phyloP scores from a whole-genome alignment of 495 filamentous ascomycete genomes.

The Penicillium paradoxum region DNA sequence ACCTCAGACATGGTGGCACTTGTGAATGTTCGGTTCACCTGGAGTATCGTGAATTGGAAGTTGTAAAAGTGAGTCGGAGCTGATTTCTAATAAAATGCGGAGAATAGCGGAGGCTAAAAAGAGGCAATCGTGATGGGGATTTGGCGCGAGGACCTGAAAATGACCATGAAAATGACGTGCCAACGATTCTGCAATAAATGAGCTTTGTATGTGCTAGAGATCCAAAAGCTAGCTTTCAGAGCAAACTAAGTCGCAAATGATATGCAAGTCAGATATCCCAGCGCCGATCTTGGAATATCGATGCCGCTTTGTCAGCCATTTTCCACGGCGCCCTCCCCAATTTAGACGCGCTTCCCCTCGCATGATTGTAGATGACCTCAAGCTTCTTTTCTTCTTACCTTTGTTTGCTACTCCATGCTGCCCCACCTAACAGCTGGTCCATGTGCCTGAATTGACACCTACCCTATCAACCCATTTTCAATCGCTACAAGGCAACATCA shows the following conservation, averaged over 20 bases:
- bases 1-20: conserved; percentile 15
- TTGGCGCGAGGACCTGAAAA: background rate
- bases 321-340: background rate
- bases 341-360: background rate
- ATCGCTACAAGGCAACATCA: background rate
- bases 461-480: background rate
- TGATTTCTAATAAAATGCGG: conserved; percentile 27
- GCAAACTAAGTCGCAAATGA: background rate
- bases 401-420: background rate
- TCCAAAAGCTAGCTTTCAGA: background rate
- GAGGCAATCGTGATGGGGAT: background rate
- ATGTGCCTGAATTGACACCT: background rate
- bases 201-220: background rate
- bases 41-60: background rate
- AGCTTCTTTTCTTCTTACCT: background rate
- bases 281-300: background rate
- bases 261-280: background rate
- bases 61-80: background rate
- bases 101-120: conserved; percentile 6
- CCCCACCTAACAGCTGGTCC: background rate
- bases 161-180: background rate
- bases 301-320: conserved; percentile 8
- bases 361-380: background rate
- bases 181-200: background rate
- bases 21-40: background rate